Conservation (phyloP, 2,329 filamentous ascomycete species). For the Neopestalotiopsis rosae region DNA sequence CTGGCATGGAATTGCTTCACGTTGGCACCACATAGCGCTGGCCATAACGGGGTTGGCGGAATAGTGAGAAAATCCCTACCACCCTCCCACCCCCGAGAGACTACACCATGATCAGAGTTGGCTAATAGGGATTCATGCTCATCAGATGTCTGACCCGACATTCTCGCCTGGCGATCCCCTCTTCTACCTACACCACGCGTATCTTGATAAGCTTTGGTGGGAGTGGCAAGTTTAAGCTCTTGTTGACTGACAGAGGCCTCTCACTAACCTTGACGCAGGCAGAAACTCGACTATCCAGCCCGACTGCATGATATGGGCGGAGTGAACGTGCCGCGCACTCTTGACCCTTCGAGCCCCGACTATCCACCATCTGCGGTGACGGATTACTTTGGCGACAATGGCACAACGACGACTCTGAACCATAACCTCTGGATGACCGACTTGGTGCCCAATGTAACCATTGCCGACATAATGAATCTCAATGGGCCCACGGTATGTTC, state of each 20-base stretch:
- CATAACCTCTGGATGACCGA: conserved; percentile 32
- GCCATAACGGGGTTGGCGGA: conserved; percentile 3
- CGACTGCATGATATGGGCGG: conserved; percentile 24
- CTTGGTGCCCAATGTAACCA: conserved; percentile 31
- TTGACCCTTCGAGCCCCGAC: not conserved
- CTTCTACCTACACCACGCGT: conserved; percentile 33
- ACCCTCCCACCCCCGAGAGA: too few relatives aligned
- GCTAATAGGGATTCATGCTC: not conserved
- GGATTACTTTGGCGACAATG: conserved; percentile 30
- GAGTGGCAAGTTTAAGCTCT: conserved; percentile 22
- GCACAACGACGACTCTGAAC: conserved; percentile 31
- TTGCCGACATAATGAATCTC: conserved; percentile 32
- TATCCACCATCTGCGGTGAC: conserved; percentile 18
- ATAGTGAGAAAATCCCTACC: not conserved
- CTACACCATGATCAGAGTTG: not conserved
- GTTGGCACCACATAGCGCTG: conserved; percentile 5
- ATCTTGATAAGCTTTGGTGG: conserved; percentile 32
- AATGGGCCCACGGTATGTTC: conserved; percentile 27
- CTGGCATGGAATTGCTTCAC: conserved; percentile 6
- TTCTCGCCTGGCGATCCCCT: conserved; percentile 27
- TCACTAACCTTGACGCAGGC: not conserved
- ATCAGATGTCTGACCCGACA: conserved; percentile 8
- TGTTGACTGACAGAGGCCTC: too few relatives aligned
- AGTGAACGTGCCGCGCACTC: not conserved
- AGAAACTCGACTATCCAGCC: conserved; percentile 25